Evolutionary conservation across 306 rosid genomes (phyloP).

Genomic region (Corylus heterophylla): DNA sequence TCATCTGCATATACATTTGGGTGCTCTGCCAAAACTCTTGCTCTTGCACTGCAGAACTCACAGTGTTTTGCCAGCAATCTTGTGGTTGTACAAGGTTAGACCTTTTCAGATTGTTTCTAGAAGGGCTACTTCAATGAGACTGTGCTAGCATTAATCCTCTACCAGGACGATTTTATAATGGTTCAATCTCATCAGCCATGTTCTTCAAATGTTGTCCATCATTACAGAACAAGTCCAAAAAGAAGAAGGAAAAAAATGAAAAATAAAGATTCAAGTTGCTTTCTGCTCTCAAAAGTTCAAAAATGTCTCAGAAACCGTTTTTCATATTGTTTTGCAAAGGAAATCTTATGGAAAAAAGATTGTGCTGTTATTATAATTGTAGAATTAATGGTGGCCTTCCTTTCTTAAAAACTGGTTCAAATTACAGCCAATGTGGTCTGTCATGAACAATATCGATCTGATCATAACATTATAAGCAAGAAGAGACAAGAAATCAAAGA

Average conservation of each 20-base stretch:
- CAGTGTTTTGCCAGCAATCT: background rate
- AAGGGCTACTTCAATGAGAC: background rate
- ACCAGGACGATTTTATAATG: background rate
- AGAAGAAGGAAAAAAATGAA: no score
- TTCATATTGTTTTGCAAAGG: background rate
- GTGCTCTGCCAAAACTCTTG: background rate
- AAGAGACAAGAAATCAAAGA: slow-evolving; percentile 35
- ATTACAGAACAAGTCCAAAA: background rate
- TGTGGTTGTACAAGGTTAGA: background rate
- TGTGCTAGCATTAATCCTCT: background rate
- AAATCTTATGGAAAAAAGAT: background rate
- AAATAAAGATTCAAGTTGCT: no score
- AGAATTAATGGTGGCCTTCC: background rate
- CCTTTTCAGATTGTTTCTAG: background rate
- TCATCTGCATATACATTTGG: background rate
- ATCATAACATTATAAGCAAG: slow-evolving; percentile 3
- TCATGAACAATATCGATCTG: background rate
- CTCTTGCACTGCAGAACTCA: background rate
- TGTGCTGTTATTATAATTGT: background rate
- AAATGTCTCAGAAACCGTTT: no score
- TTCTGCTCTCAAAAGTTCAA: no score
- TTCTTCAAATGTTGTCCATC: background rate
- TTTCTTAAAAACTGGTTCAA: background rate
- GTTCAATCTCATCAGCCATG: background rate
- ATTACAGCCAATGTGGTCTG: background rate